Evolutionary conservation across 495 filamentous ascomycete genomes (phyloP).

Genomic region (Ascodesmis nigricans): DNA sequence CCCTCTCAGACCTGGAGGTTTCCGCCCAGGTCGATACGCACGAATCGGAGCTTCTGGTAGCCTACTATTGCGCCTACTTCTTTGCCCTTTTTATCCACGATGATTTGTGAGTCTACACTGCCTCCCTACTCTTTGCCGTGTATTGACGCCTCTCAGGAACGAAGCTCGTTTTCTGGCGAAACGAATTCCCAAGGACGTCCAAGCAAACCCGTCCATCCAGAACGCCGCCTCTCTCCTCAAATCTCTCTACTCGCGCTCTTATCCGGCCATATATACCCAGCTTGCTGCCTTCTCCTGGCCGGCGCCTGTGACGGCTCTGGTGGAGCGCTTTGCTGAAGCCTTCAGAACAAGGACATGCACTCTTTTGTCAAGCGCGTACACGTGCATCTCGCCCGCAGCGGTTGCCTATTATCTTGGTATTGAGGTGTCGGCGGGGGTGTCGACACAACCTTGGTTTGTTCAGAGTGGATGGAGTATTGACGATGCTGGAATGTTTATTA

Average conservation of each 20-base stretch:
- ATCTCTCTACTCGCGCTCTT: constrained; percentile 30
- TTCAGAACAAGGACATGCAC: constrained; percentile 30
- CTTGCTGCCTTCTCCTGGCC: constrained; percentile 28
- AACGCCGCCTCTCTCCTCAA: constrained; percentile 28
- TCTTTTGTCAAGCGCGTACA: constrained; percentile 29
- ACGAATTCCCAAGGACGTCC: constrained; percentile 25
- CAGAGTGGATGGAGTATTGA: constrained; percentile 29
- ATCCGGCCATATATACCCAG: constrained; percentile 26
- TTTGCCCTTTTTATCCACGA: constrained; percentile 31
- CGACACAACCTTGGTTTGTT: constrained; percentile 24
- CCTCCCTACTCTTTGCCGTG: neutral
- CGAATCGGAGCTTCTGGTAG: constrained; percentile 23
- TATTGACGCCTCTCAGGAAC: constrained; percentile 23
- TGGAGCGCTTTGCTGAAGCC: constrained; percentile 24
- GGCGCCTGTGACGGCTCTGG: constrained; percentile 23
- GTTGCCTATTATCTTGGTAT: constrained; percentile 30
- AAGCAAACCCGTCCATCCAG: constrained; percentile 26
- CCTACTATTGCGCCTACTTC: constrained; percentile 32
- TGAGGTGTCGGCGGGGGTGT: constrained; percentile 20
- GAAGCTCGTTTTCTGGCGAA: constrained; percentile 33
- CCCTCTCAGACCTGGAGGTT: constrained; percentile 27
- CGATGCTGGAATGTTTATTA: constrained; percentile 24
- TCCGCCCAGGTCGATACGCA: constrained; percentile 23
- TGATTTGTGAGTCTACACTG: constrained; percentile 25
- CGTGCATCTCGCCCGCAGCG: constrained; percentile 27